These are phyloP conservation scores for Saccharomycopsis hybrid DNA, from an alignment of 1,139 yeast species.

Conservation along the genomic window DNA sequence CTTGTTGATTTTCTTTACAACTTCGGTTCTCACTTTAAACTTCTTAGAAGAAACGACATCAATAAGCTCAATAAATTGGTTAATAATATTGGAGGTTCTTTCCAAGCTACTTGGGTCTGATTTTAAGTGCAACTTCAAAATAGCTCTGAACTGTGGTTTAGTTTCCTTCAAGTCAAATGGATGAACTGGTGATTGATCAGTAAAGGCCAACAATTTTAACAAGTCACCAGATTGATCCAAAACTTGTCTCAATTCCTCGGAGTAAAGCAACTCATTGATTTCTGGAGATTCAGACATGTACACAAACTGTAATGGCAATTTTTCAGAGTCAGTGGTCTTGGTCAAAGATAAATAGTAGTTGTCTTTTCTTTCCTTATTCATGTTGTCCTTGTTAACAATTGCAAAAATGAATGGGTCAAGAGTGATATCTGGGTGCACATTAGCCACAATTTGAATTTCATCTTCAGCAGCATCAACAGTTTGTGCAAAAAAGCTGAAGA, in stretches of 20 bases:
- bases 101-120: slow-evolving; percentile 39
- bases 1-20: slow-evolving; percentile 62
- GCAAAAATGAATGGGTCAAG: slow-evolving; percentile 68
- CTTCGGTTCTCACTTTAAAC: slow-evolving; percentile 45
- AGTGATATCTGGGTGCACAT: slow-evolving; percentile 47
- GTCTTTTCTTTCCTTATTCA: slow-evolving; percentile 69
- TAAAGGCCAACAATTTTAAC: slow-evolving; percentile 64
- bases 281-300: slow-evolving; percentile 89
- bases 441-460: slow-evolving; percentile 53
- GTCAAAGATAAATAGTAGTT: slow-evolving; percentile 83
- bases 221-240: slow-evolving; percentile 41
- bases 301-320: slow-evolving; percentile 69
- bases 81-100: slow-evolving; percentile 43
- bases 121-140: slow-evolving; percentile 46
- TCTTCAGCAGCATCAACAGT: slow-evolving; percentile 50
- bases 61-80: slow-evolving; percentile 45
- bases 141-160: slow-evolving; percentile 48
- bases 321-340: slow-evolving; percentile 60
- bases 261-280: slow-evolving; percentile 58
- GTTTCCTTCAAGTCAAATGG: slow-evolving; percentile 46
- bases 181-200: slow-evolving; percentile 71
- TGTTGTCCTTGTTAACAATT: slow-evolving; percentile 74
- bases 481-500: slow-evolving; percentile 45
- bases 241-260: slow-evolving; percentile 44
- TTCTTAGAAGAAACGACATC: slow-evolving; percentile 44